Conservation (phyloP, 768 basidiomycete species). For the Pisolithus marmoratus region DNA sequence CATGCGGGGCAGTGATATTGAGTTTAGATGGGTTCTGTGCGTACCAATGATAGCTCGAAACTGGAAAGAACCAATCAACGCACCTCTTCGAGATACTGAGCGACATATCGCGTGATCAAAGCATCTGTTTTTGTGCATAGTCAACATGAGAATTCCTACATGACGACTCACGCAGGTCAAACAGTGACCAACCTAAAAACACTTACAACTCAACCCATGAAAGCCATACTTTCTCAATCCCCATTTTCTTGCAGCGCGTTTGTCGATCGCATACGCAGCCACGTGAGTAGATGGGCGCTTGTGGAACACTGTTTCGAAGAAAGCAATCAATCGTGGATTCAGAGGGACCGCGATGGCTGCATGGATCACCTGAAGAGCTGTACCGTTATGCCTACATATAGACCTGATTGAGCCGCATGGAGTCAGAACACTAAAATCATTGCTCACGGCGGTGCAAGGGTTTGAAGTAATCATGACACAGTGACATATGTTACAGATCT, state of each 20-base stretch:
- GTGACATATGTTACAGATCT: no score
- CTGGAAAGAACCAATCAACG: background rate
- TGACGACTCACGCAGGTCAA: background rate
- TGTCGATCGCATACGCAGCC: slow-evolving; percentile 74
- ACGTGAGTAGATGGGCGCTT: slow-evolving; percentile 69
- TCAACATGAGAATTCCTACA: no score
- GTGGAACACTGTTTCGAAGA: slow-evolving; percentile 88
- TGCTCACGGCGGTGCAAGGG: no score
- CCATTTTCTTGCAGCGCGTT: slow-evolving; percentile 49
- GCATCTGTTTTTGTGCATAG: no score
- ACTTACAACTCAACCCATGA: slow-evolving; percentile 72
- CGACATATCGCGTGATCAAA: no score
- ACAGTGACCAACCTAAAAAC: background rate
- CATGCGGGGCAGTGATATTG: slow-evolving; percentile 78
- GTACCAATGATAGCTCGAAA: background rate
- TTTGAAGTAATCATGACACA: no score
- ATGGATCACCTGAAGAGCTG: slow-evolving; percentile 55
- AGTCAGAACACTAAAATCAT: background rate
- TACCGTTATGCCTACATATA: no score
- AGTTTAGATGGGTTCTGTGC: slow-evolving; percentile 39
- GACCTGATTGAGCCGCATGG: no score
- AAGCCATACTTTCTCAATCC: slow-evolving; percentile 91
- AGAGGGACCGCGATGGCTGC: slow-evolving; percentile 65
- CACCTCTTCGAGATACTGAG: slow-evolving; percentile 55
- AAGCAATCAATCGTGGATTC: slow-evolving; percentile 66